Percentiles rank a stretch among this genome's conserved stretches.
Conservation (phyloP, 495 filamentous ascomycete genomes). For the Penicillium waksmanii region DNA sequence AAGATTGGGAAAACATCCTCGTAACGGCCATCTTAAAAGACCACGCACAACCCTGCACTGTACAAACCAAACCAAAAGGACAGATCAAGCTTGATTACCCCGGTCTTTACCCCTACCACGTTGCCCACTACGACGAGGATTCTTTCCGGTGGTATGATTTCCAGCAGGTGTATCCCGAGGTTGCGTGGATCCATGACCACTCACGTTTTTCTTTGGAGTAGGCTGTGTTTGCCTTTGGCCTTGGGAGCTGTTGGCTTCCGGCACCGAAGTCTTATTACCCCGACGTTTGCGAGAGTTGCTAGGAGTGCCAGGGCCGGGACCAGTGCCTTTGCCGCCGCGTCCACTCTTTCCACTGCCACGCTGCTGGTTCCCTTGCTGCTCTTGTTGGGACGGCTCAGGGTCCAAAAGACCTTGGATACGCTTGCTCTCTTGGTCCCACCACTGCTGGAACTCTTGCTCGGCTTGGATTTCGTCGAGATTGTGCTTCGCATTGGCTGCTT, state of each 20-base stretch:
- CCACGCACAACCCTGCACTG: not conserved
- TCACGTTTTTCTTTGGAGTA: constrained; percentile 19
- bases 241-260: constrained; percentile 14
- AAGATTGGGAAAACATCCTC: not conserved
- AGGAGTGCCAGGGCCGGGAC: not conserved
- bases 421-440: constrained; percentile 94
- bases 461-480: constrained; percentile 91
- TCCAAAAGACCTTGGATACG: constrained; percentile 62
- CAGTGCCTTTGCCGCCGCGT: constrained; percentile 27
- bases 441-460: constrained; percentile 95
- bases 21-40: not conserved
- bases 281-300: constrained; percentile 33
- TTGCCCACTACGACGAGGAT: constrained; percentile 26
- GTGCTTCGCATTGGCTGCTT: constrained; percentile 79
- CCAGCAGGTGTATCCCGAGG: constrained; percentile 7
- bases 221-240: constrained; percentile 10
- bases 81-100: not conserved
- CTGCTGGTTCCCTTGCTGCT: not conserved
- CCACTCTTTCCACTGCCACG: constrained; percentile 29
- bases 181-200: constrained; percentile 11
- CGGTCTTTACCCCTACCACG: constrained; percentile 24
- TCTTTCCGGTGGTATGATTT: constrained; percentile 13
- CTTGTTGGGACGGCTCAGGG: constrained; percentile 54
- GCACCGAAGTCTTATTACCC: constrained; percentile 27
- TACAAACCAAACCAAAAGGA: not conserved